Conservation (phyloP, 371 early-diverging fungal genomes). For the Mucor irregularis region DNA sequence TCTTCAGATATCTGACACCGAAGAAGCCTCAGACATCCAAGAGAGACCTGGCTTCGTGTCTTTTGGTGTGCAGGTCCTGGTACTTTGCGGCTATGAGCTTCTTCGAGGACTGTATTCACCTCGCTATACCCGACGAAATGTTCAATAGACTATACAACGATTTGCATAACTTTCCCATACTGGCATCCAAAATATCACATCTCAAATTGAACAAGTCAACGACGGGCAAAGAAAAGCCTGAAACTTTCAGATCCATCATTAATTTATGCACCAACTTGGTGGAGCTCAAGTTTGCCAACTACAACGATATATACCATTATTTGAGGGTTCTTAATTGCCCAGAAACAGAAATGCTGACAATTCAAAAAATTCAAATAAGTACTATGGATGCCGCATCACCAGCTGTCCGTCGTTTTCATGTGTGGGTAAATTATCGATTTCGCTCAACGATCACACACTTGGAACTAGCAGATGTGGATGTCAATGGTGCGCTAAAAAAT, state of each 20-base stretch:
- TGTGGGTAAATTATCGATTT: conserved; percentile 9
- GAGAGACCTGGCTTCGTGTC: too few relatives aligned
- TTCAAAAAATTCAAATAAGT: conserved; percentile 1
- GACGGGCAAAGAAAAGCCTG: background rate
- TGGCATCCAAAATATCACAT: conserved; percentile 1
- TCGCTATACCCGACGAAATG: background rate
- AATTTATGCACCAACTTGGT: conserved; percentile 1
- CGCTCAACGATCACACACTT: conserved; percentile 1
- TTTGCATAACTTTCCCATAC: background rate
- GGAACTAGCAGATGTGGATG: background rate
- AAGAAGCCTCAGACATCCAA: too few relatives aligned
- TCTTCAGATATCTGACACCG: too few relatives aligned
- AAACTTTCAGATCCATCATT: background rate
- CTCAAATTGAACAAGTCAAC: background rate
- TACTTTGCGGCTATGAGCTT: background rate
- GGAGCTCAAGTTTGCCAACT: conserved; percentile 1
- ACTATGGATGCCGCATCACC: background rate
- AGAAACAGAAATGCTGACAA: background rate
- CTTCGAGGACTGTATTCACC: background rate
- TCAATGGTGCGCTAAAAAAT: conserved; percentile 1
- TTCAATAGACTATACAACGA: background rate
- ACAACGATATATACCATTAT: conserved; percentile 2
- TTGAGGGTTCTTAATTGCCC: background rate
- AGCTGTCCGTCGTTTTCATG: conserved; percentile 3
- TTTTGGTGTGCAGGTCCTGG: conserved; percentile 1